Evolutionary conservation across 345 rosid genomes (phyloP).

Genomic region (Brassica incana): DNA sequence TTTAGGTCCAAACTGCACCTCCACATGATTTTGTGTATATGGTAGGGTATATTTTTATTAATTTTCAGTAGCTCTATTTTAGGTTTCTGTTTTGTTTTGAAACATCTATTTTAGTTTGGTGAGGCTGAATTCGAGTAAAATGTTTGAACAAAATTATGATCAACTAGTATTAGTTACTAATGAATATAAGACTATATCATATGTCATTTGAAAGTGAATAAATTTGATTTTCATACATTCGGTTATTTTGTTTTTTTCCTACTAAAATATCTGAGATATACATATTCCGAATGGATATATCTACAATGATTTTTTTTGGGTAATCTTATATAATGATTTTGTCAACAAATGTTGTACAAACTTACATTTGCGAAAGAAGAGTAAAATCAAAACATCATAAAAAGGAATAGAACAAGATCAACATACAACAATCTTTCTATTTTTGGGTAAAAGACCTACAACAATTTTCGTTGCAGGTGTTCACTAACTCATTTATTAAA

Average conservation of each 20-base stretch:
- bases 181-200: no score
- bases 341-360: background rate
- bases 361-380: constrained; percentile 21
- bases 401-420: background rate
- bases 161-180: no score
- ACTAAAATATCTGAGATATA: background rate
- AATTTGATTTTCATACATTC: background rate
- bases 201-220: background rate
- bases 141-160: background rate
- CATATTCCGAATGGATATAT: background rate
- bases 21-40: no score
- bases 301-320: background rate
- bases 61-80: background rate
- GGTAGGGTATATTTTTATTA: background rate
- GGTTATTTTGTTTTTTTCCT: background rate
- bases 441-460: background rate
- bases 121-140: background rate
- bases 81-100: background rate
- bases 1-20: no score
- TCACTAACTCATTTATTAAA: constrained; percentile 2
- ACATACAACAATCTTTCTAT: background rate
- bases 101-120: background rate
- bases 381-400: background rate
- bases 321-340: background rate
- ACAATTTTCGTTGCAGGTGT: constrained; percentile 11